Conservation (phyloP, 78 protist species). For the Pigoraptor vietnamica region DNA sequence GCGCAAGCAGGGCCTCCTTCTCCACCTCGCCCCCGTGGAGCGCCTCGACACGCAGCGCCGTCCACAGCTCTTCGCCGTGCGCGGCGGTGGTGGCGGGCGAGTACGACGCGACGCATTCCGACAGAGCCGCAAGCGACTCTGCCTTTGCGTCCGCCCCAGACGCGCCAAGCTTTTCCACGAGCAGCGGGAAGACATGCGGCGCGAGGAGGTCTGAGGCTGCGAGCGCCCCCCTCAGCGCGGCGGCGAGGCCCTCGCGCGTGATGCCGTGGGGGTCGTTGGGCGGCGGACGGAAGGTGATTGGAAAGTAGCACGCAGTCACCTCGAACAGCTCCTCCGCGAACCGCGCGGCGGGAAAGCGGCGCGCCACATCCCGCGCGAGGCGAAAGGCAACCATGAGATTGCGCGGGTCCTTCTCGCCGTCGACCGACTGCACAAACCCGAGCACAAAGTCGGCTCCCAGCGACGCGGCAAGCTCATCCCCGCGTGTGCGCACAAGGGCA, state of each 20-base stretch:
- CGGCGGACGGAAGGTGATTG: constrained; percentile 82
- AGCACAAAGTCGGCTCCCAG: constrained; percentile 60
- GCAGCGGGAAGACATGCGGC: neutral
- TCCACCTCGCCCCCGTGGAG: neutral
- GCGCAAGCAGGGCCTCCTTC: neutral
- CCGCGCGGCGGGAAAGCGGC: neutral
- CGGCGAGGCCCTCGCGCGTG: neutral
- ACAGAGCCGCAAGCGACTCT: neutral
- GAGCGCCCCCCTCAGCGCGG: neutral
- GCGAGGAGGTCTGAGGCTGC: neutral
- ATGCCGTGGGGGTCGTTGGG: constrained; percentile 66
- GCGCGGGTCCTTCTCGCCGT: constrained; percentile 94
- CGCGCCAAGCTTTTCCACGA: neutral
- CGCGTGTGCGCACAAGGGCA: neutral
- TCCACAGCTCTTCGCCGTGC: neutral
- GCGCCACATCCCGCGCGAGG: constrained; percentile 21
- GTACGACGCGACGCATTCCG: neutral
- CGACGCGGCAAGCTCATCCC: neutral
- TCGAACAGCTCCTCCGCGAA: constrained; percentile 65
- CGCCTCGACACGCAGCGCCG: neutral
- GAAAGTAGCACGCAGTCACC: constrained; percentile 71
- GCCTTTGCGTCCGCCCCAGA: neutral
- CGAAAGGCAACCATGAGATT: constrained; percentile 60
- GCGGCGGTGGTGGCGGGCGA: neutral
- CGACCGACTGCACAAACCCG: constrained; percentile 69